phyloP scores from a whole-genome alignment of 805 yeast species.

The Ogataea pilisensis region DNA sequence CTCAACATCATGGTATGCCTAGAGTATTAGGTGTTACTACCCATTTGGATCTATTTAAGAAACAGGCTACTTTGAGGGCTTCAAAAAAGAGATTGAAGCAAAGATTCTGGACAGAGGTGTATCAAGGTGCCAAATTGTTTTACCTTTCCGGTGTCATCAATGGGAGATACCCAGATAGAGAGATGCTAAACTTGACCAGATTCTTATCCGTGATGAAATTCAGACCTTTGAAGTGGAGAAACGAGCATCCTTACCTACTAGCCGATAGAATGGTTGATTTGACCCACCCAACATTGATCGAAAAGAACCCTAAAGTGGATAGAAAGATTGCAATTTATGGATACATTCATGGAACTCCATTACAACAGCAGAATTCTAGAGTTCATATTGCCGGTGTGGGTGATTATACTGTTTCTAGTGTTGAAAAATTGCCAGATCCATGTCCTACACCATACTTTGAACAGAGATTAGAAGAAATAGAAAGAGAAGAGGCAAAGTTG shows the following conservation, averaged over 20 bases:
- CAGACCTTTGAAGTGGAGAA: conserved; percentile 98
- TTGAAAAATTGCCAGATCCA: conserved; percentile 94
- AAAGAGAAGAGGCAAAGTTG: conserved; percentile 64
- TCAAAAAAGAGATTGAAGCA: conserved; percentile 89
- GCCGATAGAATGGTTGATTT: conserved; percentile 88
- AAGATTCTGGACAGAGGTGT: conserved; percentile 98
- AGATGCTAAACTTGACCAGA: conserved; percentile 83
- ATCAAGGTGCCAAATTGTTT: conserved; percentile 95
- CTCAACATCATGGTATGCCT: conserved; percentile 99
- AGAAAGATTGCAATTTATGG: conserved; percentile 91
- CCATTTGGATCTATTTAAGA: conserved; percentile 89
- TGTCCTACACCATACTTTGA: conserved; percentile 96
- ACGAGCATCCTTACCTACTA: conserved; percentile 91
- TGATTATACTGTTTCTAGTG: conserved; percentile 68
- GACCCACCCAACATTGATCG: conserved; percentile 85
- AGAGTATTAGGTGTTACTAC: conserved; percentile 93
- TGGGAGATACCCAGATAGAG: conserved; percentile 97
- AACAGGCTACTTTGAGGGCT: conserved; percentile 82
- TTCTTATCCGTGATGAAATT: conserved; percentile 97
- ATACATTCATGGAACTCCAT: conserved; percentile 89
- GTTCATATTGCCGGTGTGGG: conserved; percentile 97
- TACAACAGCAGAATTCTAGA: conserved; percentile 61
- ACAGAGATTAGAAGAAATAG: conserved; percentile 76
- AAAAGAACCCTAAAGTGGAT: conserved; percentile 76
- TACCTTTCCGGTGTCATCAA: conserved; percentile 93